Evolutionary conservation across 257 asterid species (phyloP), one percentile per base, ranked within the genome.

Genomic region (Solanum corneliomulleri): DNA sequence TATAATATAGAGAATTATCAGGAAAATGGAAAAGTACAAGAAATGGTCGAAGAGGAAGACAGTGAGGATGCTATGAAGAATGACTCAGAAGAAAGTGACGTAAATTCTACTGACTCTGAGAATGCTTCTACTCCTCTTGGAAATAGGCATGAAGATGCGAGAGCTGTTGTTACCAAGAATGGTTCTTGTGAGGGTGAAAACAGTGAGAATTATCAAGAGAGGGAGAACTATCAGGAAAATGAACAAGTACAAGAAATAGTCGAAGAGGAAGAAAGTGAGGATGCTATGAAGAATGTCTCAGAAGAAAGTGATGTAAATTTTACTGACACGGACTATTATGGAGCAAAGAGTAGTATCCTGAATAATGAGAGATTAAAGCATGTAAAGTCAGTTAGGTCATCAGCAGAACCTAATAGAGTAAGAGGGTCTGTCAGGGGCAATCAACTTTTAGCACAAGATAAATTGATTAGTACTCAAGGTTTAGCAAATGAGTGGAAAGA

Each of bases 321-420:
- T 85, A 49, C 88, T 62, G 88, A 84, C 49, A 74, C 64, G 82
- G 92, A 88, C 37, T 89, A 81, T 70, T 44, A 74, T 69, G 88
- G 42, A 45, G 68, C 49, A 41, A 89, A 49, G 85, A 86, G 85
- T 83, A 78, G 39, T 81, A 82, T 69, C 75, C 91, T 89, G 71
- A 89, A 87, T 84, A 71, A 80, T 42, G 98, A 92, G 78, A 88
- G 83, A 88, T 86, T 89, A 66, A 91, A 91, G 89, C 90, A 87
- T 39, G 92, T 90, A 85, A 94, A 90, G 75, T 94, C 97, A 10
- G 97, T 95, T 89, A 87, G 96, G 47, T 94, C 97, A 83, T 77
- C 90, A 35, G 80, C 82, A 15, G 95, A 94, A 49, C 89, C 92
- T 70, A 90, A 88, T 89, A 92, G 91, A 90, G 90, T 89, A 86